These are phyloP conservation scores for Rhododendron kiyosumense DNA, from an alignment of 148 eudicot genomes.

Conservation along the genomic window DNA sequence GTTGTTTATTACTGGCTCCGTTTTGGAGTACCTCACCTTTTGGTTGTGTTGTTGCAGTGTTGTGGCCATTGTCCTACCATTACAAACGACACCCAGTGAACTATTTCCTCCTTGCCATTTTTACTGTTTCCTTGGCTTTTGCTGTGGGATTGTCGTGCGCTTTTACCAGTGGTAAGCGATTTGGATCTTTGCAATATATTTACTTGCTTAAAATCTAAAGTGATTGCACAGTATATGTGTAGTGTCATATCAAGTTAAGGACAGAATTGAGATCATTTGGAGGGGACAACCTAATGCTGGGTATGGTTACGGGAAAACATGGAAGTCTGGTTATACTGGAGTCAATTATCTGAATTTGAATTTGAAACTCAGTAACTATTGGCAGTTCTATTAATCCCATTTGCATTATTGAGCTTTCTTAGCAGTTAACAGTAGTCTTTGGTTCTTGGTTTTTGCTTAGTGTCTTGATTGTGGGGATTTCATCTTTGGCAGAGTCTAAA, in stretches of 20 bases:
- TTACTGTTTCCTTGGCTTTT: constrained; percentile 52
- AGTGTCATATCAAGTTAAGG: neutral
- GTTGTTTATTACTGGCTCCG: neutral
- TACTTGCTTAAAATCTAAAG: neutral
- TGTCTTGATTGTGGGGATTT: neutral
- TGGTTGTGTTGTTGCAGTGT: constrained; percentile 27
- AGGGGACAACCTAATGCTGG: neutral
- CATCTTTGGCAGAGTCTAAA: neutral
- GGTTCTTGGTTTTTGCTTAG: neutral
- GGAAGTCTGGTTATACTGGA: neutral
- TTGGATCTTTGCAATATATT: neutral
- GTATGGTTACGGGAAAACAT: neutral
- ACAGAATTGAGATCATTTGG: neutral
- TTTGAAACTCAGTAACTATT: neutral
- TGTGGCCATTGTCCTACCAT: constrained; percentile 57
- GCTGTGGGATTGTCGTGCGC: constrained; percentile 65
- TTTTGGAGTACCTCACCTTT: neutral
- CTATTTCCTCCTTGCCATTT: constrained; percentile 54
- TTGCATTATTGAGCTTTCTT: neutral
- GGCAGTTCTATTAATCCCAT: neutral
- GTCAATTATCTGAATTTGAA: neutral
- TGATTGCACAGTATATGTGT: neutral
- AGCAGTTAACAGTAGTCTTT: neutral
- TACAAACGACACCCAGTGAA: constrained; percentile 61
- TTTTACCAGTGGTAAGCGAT: constrained; percentile 38